phyloP scores from a whole-genome alignment of 257 asterid species.

The Scutellaria galericulata region DNA sequence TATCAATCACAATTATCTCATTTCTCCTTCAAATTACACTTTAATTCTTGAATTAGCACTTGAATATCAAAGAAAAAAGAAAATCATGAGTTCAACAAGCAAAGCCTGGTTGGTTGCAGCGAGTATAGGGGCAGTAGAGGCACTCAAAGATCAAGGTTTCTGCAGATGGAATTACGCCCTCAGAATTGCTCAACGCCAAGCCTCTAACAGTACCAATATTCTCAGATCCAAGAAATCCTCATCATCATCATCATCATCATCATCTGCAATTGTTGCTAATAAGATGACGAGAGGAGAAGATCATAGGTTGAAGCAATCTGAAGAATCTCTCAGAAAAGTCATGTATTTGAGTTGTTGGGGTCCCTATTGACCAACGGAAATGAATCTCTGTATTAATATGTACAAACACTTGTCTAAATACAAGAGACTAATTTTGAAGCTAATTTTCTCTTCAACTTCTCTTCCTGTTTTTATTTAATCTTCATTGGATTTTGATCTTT shows the following conservation, averaged over 20 bases:
- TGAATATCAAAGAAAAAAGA: neutral
- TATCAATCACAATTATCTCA: too few species aligned
- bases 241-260: too few species aligned
- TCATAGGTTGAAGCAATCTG: conserved; percentile 41
- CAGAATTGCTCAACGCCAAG: conserved; percentile 43
- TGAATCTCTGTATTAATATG: too few species aligned
- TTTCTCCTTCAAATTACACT: too few species aligned
- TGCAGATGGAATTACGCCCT: conserved; percentile 60
- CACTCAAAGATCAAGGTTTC: conserved; percentile 57
- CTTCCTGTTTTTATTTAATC: too few species aligned
- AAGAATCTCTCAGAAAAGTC: conserved; percentile 47
- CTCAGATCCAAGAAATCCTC: conserved; percentile 2
- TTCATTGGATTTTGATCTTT: too few species aligned
- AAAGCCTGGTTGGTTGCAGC: conserved; percentile 55
- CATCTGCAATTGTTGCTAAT: neutral
- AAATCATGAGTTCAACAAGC: conserved; percentile 46
- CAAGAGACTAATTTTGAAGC: too few species aligned
- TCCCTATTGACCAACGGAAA: conserved; percentile 32
- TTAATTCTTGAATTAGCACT: too few species aligned
- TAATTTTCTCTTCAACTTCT: too few species aligned
- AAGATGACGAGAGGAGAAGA: neutral
- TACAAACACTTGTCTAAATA: too few species aligned
- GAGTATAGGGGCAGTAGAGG: conserved; percentile 59
- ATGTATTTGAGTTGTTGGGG: conserved; percentile 67
- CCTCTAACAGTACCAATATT: conserved; percentile 33